Evolutionary conservation across 169 alveolate genomes (phyloP).

Genomic region (Babesia bovis): DNA sequence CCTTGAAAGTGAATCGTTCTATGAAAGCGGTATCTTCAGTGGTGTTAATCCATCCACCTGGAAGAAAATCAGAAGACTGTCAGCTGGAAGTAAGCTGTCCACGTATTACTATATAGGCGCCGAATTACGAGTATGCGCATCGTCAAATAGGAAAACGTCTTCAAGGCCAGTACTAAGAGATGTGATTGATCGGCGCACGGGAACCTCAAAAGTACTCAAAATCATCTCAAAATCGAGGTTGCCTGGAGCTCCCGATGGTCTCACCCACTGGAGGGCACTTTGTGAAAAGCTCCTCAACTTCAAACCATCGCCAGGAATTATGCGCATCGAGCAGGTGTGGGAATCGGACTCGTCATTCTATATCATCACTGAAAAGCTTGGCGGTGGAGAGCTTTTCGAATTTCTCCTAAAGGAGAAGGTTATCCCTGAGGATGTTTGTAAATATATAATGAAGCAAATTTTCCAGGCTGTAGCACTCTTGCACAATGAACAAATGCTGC

Average conservation of each 20-base stretch:
- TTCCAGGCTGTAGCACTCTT: conserved; percentile 81
- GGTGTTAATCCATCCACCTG: conserved; percentile 40
- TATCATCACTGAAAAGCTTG: conserved; percentile 83
- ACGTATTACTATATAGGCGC: conserved; percentile 66
- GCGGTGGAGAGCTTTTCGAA: conserved; percentile 88
- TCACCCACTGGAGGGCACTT: conserved; percentile 78
- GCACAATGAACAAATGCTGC: conserved; percentile 78
- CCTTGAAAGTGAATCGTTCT: conserved; percentile 32
- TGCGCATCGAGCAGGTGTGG: conserved; percentile 82
- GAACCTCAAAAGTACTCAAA: conserved; percentile 72
- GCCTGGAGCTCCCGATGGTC: conserved; percentile 71
- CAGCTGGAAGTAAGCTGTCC: conserved; percentile 66
- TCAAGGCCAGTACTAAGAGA: conserved; percentile 73
- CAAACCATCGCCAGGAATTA: conserved; percentile 78
- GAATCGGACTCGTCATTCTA: conserved; percentile 83
- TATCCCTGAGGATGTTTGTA: conserved; percentile 87
- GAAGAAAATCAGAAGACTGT: conserved; percentile 56
- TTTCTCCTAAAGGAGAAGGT: conserved; percentile 83
- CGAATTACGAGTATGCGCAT: conserved; percentile 61
- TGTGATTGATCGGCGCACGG: conserved; percentile 70
- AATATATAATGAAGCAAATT: conserved; percentile 84
- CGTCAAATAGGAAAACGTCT: conserved; percentile 38
- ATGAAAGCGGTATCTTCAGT: conserved; percentile 11
- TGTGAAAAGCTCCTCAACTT: conserved; percentile 81
- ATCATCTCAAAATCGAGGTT: conserved; percentile 73